Percentiles rank a stretch among this genome's conserved stretches.
These are phyloP conservation scores for Mortierella alpina DNA, from an alignment of 192 early-diverging fungal genomes.

Conservation along the genomic window DNA sequence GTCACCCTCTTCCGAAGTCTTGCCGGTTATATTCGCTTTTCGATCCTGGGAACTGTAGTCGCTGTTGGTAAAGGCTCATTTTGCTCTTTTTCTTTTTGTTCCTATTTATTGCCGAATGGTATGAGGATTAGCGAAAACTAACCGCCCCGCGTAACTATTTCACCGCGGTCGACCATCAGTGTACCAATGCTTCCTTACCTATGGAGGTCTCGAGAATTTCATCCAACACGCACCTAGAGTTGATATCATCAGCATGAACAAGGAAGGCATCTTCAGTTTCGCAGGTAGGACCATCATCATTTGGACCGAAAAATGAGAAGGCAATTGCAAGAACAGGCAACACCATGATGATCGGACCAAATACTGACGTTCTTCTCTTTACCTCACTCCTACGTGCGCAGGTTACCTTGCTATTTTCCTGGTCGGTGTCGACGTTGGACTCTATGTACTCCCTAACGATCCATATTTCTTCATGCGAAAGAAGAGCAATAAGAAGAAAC, in stretches of 20 bases:
- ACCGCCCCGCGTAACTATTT: background rate
- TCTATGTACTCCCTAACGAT: conserved; percentile 63
- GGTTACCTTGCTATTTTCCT: conserved; percentile 90
- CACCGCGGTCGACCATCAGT: conserved; percentile 26
- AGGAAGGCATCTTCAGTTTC: conserved; percentile 91
- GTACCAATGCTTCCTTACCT: conserved; percentile 70
- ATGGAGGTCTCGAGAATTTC: conserved; percentile 73
- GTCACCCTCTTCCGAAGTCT: conserved; percentile 71
- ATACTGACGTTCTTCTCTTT: conserved; percentile 1
- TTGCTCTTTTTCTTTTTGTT: conserved; percentile 3
- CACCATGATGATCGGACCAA: background rate
- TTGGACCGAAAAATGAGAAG: background rate
- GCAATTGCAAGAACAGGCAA: background rate
- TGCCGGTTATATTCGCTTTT: conserved; percentile 66
- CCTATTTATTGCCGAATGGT: too few relatives aligned
- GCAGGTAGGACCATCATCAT: conserved; percentile 58
- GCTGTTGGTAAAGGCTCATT: conserved; percentile 42
- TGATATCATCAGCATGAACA: conserved; percentile 83
- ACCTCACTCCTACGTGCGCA: background rate
- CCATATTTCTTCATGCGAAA: conserved; percentile 51
- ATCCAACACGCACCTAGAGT: conserved; percentile 80
- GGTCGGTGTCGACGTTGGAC: conserved; percentile 80
- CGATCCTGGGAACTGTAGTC: conserved; percentile 61
- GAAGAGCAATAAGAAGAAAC: conserved; percentile 55
- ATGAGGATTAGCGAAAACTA: background rate